A percentile compares a stretch with the other conserved stretches of the same genome.
Evolutionary conservation across 1,284 basidiomycete genomes (phyloP).

Genomic region (Volvariella volvacea): DNA sequence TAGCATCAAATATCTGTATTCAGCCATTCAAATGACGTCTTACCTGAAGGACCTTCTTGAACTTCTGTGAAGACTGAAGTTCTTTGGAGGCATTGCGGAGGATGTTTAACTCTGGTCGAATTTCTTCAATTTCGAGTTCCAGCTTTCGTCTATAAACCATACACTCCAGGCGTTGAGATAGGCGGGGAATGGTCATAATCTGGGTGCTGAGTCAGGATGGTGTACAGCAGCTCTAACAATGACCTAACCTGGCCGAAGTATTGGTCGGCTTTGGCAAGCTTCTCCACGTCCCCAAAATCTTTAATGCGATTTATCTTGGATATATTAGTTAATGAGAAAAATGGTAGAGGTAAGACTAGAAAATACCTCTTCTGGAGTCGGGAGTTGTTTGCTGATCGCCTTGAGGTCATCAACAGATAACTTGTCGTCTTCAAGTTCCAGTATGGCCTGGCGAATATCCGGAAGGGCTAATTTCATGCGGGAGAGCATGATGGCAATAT

Average conservation of each 20-base stretch:
- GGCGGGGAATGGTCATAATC: conserved; percentile 75
- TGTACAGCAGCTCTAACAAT: not conserved
- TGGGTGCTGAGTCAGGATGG: conserved; percentile 22
- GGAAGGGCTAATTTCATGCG: conserved; percentile 60
- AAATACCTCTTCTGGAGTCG: conserved; percentile 69
- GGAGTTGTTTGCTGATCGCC: conserved; percentile 66
- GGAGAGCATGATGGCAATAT: conserved; percentile 84
- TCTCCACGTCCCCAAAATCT: conserved; percentile 60
- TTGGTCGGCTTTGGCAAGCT: conserved; percentile 79
- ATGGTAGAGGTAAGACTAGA: not conserved
- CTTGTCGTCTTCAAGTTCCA: conserved; percentile 62
- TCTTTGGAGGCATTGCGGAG: conserved; percentile 73
- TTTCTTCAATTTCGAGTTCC: conserved; percentile 79
- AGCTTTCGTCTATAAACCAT: conserved; percentile 82
- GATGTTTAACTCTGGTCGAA: conserved; percentile 75
- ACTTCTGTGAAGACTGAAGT: conserved; percentile 59
- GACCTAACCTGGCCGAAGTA: conserved; percentile 66
- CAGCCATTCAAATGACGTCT: conserved; percentile 11
- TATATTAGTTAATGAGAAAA: not conserved
- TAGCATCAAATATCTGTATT: conserved; percentile 2
- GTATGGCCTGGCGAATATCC: conserved; percentile 61
- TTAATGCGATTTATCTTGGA: conserved; percentile 54
- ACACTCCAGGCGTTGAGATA: conserved; percentile 67
- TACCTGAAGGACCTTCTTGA: conserved; percentile 70
- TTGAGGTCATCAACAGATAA: conserved; percentile 69